Percentiles rank a stretch among this genome's conserved stretches.
phyloP scores from a whole-genome alignment of 2,329 filamentous ascomycete species.

The Neocucurbitaria cava region DNA sequence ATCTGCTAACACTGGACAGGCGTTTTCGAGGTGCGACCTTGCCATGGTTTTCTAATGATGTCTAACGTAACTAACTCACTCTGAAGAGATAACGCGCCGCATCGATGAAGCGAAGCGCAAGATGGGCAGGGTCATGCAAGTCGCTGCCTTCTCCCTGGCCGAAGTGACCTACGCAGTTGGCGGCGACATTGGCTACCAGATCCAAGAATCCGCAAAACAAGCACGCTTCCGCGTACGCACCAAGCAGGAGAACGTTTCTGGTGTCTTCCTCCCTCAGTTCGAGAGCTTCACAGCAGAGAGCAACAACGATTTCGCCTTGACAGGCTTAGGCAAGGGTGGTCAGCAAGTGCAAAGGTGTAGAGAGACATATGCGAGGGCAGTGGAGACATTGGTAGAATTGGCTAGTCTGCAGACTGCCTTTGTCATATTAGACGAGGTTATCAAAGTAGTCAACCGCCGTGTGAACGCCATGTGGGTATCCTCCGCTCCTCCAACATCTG shows the following conservation, averaged over 20 bases:
- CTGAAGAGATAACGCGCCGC: slow-evolving; percentile 83
- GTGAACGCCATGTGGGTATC: slow-evolving; percentile 86
- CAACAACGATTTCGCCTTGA: slow-evolving; percentile 94
- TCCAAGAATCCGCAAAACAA: slow-evolving; percentile 92
- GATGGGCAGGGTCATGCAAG: slow-evolving; percentile 99
- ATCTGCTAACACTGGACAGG: slow-evolving; percentile 55
- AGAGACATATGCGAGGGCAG: slow-evolving; percentile 94
- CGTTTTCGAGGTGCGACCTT: slow-evolving; percentile 79
- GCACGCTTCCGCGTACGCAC: slow-evolving; percentile 92
- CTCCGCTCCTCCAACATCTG: neutral
- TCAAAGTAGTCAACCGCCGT: slow-evolving; percentile 98
- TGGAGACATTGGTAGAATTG: slow-evolving; percentile 93
- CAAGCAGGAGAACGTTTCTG: slow-evolving; percentile 98
- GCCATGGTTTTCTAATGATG: slow-evolving; percentile 10
- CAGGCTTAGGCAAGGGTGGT: slow-evolving; percentile 93
- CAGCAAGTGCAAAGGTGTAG: slow-evolving; percentile 95
- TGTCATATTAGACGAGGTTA: slow-evolving; percentile 96
- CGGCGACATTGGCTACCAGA: slow-evolving; percentile 92
- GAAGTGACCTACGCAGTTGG: slow-evolving; percentile 98
- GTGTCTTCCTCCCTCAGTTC: slow-evolving; percentile 91
- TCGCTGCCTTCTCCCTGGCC: slow-evolving; percentile 94
- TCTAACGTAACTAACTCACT: slow-evolving; percentile 32
- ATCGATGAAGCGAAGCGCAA: slow-evolving; percentile 99
- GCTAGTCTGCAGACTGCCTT: slow-evolving; percentile 97
- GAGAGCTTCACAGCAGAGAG: slow-evolving; percentile 89